phyloP scores from a whole-genome alignment of 2,329 filamentous ascomycete genomes.

The Fusarium sp. region DNA sequence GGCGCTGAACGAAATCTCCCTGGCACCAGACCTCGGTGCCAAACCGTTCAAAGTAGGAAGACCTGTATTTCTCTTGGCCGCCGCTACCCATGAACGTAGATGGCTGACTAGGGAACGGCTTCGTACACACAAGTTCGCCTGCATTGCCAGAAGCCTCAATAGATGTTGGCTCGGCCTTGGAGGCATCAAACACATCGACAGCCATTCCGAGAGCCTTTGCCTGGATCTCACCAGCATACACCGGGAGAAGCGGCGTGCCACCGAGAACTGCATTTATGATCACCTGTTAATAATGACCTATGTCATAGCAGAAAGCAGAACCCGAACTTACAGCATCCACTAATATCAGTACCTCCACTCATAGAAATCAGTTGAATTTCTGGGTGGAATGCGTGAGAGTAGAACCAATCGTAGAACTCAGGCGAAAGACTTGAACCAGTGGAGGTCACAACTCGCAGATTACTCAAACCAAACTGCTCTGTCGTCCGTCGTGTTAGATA shows the following conservation, averaged over 20 bases:
- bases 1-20: not conserved
- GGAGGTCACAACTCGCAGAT: not conserved
- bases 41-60: slow-evolving; percentile 3
- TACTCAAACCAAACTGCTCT: not conserved
- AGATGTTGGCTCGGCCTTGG: not conserved
- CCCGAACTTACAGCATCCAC: not conserved
- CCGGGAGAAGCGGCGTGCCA: slow-evolving; percentile 14
- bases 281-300: not conserved
- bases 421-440: not conserved
- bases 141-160: not conserved
- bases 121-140: not conserved
- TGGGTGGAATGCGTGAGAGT: not conserved
- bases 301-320: not conserved
- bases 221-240: slow-evolving; percentile 28
- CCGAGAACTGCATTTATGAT: not conserved
- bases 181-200: slow-evolving; percentile 20
- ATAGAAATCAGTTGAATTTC: not conserved
- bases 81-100: not conserved
- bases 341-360: slow-evolving; percentile 4
- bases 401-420: not conserved
- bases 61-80: not conserved
- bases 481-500: not conserved
- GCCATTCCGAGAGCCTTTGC: slow-evolving; percentile 33
- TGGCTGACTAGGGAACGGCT: not conserved
- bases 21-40: not conserved